Percentiles rank a stretch among this genome's conserved stretches.
phyloP scores from a whole-genome alignment of 164 flowering plant genomes.

The Liquidambar formosana region DNA sequence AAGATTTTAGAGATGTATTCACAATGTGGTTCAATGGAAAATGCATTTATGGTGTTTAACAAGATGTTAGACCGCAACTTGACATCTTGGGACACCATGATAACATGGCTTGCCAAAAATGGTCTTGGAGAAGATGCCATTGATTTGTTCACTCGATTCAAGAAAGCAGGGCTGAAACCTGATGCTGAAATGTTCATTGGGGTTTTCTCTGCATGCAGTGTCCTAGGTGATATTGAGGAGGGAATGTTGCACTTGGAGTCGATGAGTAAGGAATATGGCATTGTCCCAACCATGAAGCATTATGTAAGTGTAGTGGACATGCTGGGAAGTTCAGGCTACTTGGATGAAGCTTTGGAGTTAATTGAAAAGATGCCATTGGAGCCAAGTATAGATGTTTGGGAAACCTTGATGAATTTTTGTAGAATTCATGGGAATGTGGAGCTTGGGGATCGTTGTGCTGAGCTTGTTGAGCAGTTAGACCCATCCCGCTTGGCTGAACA shows the following conservation, averaged over 20 bases:
- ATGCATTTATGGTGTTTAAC: constrained; percentile 53
- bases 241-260: constrained; percentile 76
- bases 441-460: constrained; percentile 68
- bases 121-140: constrained; percentile 75
- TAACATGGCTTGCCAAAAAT: constrained; percentile 57
- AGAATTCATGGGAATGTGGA: constrained; percentile 62
- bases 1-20: constrained; percentile 66
- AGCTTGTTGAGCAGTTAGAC: constrained; percentile 51
- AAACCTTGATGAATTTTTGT: constrained; percentile 61
- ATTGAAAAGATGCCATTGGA: constrained; percentile 64
- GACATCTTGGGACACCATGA: constrained; percentile 81
- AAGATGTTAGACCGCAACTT: constrained; percentile 58
- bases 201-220: constrained; percentile 65
- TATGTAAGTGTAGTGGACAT: constrained; percentile 65
- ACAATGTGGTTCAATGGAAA: constrained; percentile 60
- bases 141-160: constrained; percentile 58
- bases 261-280: constrained; percentile 57
- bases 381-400: constrained; percentile 67
- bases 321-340: constrained; percentile 62
- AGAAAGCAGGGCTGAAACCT: constrained; percentile 60
- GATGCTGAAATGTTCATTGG: constrained; percentile 63
- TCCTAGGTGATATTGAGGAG: constrained; percentile 53
- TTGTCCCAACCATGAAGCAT: constrained; percentile 67
- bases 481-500: constrained; percentile 55
- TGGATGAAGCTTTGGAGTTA: constrained; percentile 74